Conservation (phyloP, 192 early-diverging fungal species). For the Diversispora epigaea region DNA sequence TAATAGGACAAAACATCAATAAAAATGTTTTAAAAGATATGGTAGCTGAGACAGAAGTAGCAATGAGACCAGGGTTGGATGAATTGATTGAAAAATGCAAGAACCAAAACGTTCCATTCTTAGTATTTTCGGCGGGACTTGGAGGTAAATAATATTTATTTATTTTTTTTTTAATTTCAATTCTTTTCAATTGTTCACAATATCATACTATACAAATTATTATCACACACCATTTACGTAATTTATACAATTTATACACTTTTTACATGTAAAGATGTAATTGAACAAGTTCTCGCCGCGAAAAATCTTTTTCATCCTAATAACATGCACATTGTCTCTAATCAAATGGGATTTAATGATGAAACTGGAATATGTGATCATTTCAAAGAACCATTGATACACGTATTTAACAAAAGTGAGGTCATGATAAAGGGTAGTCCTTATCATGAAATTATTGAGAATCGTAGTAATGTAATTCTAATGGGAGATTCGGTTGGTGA, state of each 20-base stretch:
- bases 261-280: constrained; percentile 49
- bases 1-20: constrained; percentile 52
- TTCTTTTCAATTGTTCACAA: neutral
- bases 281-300: constrained; percentile 54
- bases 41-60: constrained; percentile 48
- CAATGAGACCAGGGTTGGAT: constrained; percentile 48
- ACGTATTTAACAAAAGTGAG: constrained; percentile 73
- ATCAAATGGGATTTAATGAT: constrained; percentile 65
- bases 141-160: constrained; percentile 30
- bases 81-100: constrained; percentile 43
- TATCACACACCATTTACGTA: too few relatives aligned
- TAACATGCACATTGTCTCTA: constrained; percentile 72
- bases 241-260: too few relatives aligned
- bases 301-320: constrained; percentile 38
- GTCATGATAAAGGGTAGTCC: constrained; percentile 47
- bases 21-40: constrained; percentile 52
- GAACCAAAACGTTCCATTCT: constrained; percentile 50
- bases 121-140: constrained; percentile 75
- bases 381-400: constrained; percentile 69
- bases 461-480: constrained; percentile 61
- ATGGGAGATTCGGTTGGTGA: constrained; percentile 75
- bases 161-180: neutral
- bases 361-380: constrained; percentile 50
- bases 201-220: neutral
- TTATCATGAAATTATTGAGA: constrained; percentile 45